Percentiles rank a stretch among this genome's conserved stretches.
Evolutionary conservation across 2,329 filamentous ascomycete species (phyloP).

Genomic region (Epichloe bromicola): DNA sequence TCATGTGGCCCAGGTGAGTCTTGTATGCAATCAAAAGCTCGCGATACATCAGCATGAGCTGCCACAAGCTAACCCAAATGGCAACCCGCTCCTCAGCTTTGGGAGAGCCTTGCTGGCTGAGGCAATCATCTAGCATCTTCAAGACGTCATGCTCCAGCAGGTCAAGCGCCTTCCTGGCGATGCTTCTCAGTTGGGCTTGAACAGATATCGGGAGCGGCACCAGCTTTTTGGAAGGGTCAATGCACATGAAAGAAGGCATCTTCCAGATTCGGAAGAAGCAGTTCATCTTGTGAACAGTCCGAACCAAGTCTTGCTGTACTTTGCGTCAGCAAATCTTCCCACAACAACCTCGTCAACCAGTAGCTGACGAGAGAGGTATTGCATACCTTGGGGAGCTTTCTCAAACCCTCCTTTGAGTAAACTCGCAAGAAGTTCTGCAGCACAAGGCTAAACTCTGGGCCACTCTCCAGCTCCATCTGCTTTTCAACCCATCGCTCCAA

Average conservation of each 20-base stretch:
- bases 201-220: slow-evolving; percentile 25
- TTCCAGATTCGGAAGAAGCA: slow-evolving; percentile 39
- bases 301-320: slow-evolving; percentile 27
- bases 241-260: slow-evolving; percentile 28
- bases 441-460: slow-evolving; percentile 19
- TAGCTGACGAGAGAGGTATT: background rate
- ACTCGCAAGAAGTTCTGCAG: slow-evolving; percentile 25
- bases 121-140: slow-evolving; percentile 25
- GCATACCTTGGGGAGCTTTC: slow-evolving; percentile 27
- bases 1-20: slow-evolving; percentile 14
- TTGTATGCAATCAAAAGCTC: slow-evolving; percentile 25
- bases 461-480: slow-evolving; percentile 22
- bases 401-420: slow-evolving; percentile 21
- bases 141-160: slow-evolving; percentile 27
- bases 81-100: slow-evolving; percentile 27
- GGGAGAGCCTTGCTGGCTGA: slow-evolving; percentile 25
- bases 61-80: slow-evolving; percentile 37
- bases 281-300: slow-evolving; percentile 31
- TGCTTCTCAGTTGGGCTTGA: slow-evolving; percentile 26
- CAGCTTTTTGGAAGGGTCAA: slow-evolving; percentile 25
- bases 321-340: slow-evolving; percentile 7
- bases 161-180: slow-evolving; percentile 25
- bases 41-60: slow-evolving; percentile 35
- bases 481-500: slow-evolving; percentile 25
- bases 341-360: background rate